Percentiles rank a stretch among this genome's conserved stretches.
Conservation (phyloP, 1,284 basidiomycete species). For the Calocybe gambosa region DNA sequence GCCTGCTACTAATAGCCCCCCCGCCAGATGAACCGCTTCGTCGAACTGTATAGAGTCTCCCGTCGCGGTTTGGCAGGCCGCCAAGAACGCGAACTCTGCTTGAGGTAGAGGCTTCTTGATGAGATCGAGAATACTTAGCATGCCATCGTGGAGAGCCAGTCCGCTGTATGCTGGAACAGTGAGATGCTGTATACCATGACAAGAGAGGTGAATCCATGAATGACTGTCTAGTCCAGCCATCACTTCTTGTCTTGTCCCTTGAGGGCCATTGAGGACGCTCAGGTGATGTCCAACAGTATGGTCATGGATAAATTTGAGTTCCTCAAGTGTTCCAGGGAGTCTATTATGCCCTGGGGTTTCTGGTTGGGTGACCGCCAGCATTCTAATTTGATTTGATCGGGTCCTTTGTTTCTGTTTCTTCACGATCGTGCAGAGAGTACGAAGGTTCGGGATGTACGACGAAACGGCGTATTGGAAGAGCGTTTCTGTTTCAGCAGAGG, state of each 20-base stretch:
- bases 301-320: background rate
- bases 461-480: constrained; percentile 4
- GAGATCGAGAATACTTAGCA: constrained; percentile 19
- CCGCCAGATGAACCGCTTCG: constrained; percentile 27
- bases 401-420: background rate
- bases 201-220: constrained; percentile 5
- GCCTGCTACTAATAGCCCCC: constrained; percentile 27
- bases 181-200: constrained; percentile 3
- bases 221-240: background rate
- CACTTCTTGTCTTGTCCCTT: background rate
- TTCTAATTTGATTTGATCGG: background rate
- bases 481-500: background rate
- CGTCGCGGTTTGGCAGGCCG: constrained; percentile 22
- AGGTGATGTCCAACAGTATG: background rate
- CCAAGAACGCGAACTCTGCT: constrained; percentile 6
- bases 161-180: constrained; percentile 19
- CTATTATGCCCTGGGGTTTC: constrained; percentile 9
- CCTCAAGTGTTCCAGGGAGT: constrained; percentile 13
- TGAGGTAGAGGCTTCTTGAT: constrained; percentile 10
- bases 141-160: constrained; percentile 19
- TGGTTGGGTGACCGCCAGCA: constrained; percentile 17
- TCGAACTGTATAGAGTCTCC: constrained; percentile 22
- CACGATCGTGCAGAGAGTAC: constrained; percentile 12
- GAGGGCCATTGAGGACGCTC: background rate
- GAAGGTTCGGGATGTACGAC: constrained; percentile 14